Evolutionary conservation across 2,329 filamentous ascomycete genomes (phyloP), one percentile per base, ranked within the genome.

Genomic region (Fusarium illudens): DNA sequence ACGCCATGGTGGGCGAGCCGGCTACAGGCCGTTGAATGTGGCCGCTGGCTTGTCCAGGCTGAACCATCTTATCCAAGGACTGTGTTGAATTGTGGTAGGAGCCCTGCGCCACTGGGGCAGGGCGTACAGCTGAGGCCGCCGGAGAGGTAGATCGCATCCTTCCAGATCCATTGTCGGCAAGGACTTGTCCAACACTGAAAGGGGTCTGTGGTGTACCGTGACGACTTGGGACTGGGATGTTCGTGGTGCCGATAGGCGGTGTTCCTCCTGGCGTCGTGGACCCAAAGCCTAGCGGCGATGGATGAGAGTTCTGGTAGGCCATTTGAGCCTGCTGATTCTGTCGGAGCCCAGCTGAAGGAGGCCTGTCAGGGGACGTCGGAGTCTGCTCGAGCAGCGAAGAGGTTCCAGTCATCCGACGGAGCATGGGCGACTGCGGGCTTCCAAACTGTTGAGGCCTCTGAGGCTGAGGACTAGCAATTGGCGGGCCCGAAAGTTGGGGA

Each of bases 1-100:
- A 60, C 19, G 67, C 68, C 42, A 64, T 58, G 22, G 48, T 71
- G 6, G 67, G 64, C 15, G 71, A 70, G 25, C 64, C 59, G 9
- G 64, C 60, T 12, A 42, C 56, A 42, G 61, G 63, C 44, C 59
- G 61, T 36, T 68, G 72, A 10, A 57, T 22, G 29, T 65, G 55
- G n/a, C 29, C 33, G 9, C 42, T 39, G 13, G 70, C 64, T 15
- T 58, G 48, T n/a, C 39, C 53, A 17, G 56, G 29, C 29, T 64
- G 60, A 4, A 65, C 36, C 9, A 66, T 37, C 19, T 67, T 71
- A n/a, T 74, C 70, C 19, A 74, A 25, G 15, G 72, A 74, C 13
- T 65, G 69, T 17, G 64, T 66, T 19, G 72, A 65, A 25, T 58
- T 48, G 25, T 72, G 70, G 25, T 62, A 60, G 6, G 62, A 65